Percentiles rank a stretch among this genome's conserved stretches.
Evolutionary conservation across 202 grass and related monocot species (phyloP).

Genomic region (Sporobolus alterniflorus): DNA sequence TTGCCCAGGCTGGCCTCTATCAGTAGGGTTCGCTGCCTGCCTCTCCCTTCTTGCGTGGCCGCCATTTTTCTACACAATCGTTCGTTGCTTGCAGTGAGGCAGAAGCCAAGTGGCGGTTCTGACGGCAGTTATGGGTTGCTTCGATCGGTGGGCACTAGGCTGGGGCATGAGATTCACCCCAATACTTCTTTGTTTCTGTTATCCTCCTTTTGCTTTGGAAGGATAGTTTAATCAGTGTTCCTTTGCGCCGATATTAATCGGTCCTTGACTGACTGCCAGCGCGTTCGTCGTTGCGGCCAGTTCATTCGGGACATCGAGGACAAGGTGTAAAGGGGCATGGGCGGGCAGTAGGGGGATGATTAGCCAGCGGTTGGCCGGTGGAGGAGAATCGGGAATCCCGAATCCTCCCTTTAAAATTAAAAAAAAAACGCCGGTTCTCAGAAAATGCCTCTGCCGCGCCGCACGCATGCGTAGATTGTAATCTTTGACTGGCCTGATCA

Average conservation of each 20-base stretch:
- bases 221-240: not conserved
- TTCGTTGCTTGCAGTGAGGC: not conserved
- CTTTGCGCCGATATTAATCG: too few relatives aligned
- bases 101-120: conserved; percentile 25
- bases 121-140: conserved; percentile 27
- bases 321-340: not conserved
- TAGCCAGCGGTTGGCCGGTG: not conserved
- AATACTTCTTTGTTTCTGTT: not conserved
- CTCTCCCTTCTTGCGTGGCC: conserved; percentile 17
- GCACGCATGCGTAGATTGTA: not conserved
- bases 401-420: not conserved
- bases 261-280: conserved; percentile 13
- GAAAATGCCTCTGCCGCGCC: not conserved
- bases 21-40: conserved; percentile 10
- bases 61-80: not conserved
- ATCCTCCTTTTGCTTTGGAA: not conserved
- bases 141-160: not conserved
- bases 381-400: not conserved
- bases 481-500: not conserved
- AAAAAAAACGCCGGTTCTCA: not conserved
- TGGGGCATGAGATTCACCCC: not conserved
- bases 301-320: not conserved
- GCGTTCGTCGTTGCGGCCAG: not conserved
- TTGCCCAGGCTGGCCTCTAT: conserved; percentile 61
- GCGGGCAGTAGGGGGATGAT: not conserved